Base-by-base conservation (phyloP, 2,329 filamentous ascomycete species). In the Remersonia thermophila region DNA sequence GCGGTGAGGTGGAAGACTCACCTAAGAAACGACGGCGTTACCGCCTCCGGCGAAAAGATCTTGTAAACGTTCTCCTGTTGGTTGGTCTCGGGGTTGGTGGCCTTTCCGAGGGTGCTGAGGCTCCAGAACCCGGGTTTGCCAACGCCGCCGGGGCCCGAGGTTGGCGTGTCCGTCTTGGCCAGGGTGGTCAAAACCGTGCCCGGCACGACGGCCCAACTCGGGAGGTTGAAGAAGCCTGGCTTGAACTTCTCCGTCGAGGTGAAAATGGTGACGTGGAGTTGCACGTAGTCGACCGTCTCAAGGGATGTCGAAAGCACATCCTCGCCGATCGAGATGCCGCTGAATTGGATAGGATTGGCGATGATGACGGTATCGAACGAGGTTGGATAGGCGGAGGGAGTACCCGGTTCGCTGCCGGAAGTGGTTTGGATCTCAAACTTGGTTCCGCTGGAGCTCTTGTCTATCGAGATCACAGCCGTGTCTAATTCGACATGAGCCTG, bases 241-340 rank as follows among this genome's bases (percentile, higher is more conserved):
- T 73, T 77, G n/a, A 93, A 69, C n/a, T 62, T 67, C 47, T 77
- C 73, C 0, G 83, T 77, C 0, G 85, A 83, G 0, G 87, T 69
- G 51, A 98, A 89, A 1, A 96, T 72, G 0, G 89, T 96, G 35
- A 95, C 89, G 51, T 96, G 80, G 0, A 96, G 69, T 32, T 73
- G 71, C 3, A 85, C 83, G 55, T 95, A 98, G 0, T 84, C 82
- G n/a, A 95, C 78, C 31, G 71, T 57, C 46, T 91, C 81, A 2
- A 93, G 85, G 3, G 61, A 57, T 23, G 70, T 65, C 36, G 83
- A 80, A 12, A 87, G 71, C 16, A 93, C 72, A 17, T 67, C 63
- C 26, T 78, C 68, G 0, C 75, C 75, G 2, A 67, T 60, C 3
- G 65, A 60, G 49, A 96, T 80, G 39, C 72, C 65, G 38, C 83